Conservation (phyloP, 2,329 filamentous ascomycete genomes). For the Fusarium verrucosum region DNA sequence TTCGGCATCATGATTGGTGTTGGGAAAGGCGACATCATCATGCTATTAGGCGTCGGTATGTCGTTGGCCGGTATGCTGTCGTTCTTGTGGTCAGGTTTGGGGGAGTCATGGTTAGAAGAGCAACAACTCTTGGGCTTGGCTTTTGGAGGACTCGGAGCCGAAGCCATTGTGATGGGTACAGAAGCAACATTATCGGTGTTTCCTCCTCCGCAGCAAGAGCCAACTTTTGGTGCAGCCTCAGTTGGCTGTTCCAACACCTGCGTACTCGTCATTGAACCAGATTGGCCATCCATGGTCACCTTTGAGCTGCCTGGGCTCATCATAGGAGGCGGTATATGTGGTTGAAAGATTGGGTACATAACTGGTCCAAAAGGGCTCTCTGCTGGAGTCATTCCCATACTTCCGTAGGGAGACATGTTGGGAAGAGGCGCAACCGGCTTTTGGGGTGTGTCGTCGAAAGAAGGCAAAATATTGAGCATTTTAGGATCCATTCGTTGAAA, state of each 20-base stretch:
- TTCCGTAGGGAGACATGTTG: slow-evolving; percentile 42
- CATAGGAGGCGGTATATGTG: slow-evolving; percentile 43
- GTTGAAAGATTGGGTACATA: slow-evolving; percentile 49
- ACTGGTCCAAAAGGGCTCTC: slow-evolving; percentile 41
- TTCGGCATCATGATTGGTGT: slow-evolving; percentile 50
- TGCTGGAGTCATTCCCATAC: slow-evolving; percentile 43
- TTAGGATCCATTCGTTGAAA: slow-evolving; percentile 64
- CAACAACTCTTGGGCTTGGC: slow-evolving; percentile 45
- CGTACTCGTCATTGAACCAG: slow-evolving; percentile 32
- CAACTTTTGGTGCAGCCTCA: slow-evolving; percentile 31
- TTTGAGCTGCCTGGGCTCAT: slow-evolving; percentile 31
- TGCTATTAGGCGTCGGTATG: slow-evolving; percentile 39
- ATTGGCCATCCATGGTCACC: slow-evolving; percentile 33
- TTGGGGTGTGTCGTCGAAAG: slow-evolving; percentile 44
- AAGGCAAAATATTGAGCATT: slow-evolving; percentile 59
- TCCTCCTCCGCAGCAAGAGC: slow-evolving; percentile 52
- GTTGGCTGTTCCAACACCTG: slow-evolving; percentile 21
- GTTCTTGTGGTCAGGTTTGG: slow-evolving; percentile 32
- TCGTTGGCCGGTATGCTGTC: slow-evolving; percentile 34
- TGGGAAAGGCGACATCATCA: slow-evolving; percentile 52
- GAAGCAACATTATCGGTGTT: slow-evolving; percentile 6
- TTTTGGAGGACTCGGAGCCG: slow-evolving; percentile 30
- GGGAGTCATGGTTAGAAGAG: slow-evolving; percentile 39
- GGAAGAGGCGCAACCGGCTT: slow-evolving; percentile 39
- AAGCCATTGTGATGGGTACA: slow-evolving; percentile 21